phyloP scores from a whole-genome alignment of 305 asterid genomes.

The Rubia peregrina region DNA sequence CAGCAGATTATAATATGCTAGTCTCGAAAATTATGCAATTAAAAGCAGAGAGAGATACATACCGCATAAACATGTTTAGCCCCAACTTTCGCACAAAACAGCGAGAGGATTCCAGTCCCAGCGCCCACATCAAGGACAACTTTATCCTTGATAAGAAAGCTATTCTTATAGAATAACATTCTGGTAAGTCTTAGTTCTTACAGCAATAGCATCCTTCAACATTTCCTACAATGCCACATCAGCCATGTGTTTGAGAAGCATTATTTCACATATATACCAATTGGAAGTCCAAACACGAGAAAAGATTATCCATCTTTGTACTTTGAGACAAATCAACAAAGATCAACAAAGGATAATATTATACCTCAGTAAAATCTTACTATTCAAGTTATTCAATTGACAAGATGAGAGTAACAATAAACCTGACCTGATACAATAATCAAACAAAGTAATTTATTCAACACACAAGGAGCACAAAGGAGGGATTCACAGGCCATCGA shows the following conservation, averaged over 20 bases:
- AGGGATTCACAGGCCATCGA: no score
- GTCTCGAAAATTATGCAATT: background rate
- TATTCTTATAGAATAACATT: constrained; percentile 75
- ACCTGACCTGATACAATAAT: background rate
- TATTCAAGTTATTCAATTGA: background rate
- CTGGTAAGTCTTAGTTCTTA: constrained; percentile 84
- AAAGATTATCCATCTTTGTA: background rate
- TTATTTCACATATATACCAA: background rate
- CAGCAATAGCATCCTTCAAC: constrained; percentile 78
- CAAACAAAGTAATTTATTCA: background rate
- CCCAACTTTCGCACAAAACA: constrained; percentile 97
- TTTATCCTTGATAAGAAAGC: constrained; percentile 87
- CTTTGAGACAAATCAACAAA: background rate
- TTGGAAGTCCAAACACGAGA: background rate
- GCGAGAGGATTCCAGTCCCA: constrained; percentile 96
- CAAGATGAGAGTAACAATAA: background rate
- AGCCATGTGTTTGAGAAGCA: background rate
- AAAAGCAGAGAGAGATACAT: constrained; percentile 5
- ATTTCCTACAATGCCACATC: constrained; percentile 33
- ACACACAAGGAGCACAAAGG: background rate
- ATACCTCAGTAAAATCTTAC: background rate
- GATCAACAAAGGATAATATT: background rate
- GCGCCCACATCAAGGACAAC: constrained; percentile 97
- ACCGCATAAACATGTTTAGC: constrained; percentile 79
- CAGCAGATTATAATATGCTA: background rate